Evolutionary conservation across 352 stramenopile genomes (phyloP).

Genomic region (Blastocystis sp.): DNA sequence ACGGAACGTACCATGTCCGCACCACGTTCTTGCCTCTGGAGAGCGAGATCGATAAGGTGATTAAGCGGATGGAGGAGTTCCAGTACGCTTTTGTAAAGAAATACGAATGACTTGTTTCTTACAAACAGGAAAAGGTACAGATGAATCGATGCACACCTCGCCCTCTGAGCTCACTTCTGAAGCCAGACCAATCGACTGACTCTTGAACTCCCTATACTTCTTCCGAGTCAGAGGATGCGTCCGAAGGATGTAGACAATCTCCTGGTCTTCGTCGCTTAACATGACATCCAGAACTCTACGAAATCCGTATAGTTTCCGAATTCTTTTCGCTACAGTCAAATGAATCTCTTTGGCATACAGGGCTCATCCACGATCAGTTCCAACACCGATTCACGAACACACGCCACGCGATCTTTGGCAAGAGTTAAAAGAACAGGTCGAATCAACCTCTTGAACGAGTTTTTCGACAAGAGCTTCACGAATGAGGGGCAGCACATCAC

Average conservation of each 20-base stretch:
- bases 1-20: slow-evolving; percentile 91
- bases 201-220: background rate
- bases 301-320: background rate
- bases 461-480: background rate
- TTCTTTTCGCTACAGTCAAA: slow-evolving; percentile 11
- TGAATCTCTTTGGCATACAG: background rate
- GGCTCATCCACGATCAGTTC: background rate
- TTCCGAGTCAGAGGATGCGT: background rate
- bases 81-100: slow-evolving; percentile 85
- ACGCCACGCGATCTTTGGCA: background rate
- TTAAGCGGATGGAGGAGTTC: slow-evolving; percentile 84
- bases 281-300: background rate
- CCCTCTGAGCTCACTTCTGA: background rate
- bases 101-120: slow-evolving; percentile 8
- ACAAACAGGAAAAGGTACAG: background rate
- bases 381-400: background rate
- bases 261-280: background rate
- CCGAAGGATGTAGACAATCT: background rate
- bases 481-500: background rate
- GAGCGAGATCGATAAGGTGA: slow-evolving; percentile 84
- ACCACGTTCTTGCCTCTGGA: slow-evolving; percentile 93
- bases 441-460: slow-evolving; percentile 9
- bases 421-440: background rate
- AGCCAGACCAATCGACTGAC: background rate
- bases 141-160: background rate